These are phyloP conservation scores for Wickerhamomyces strasburgensis DNA, from an alignment of 805 yeast genomes.

Conservation along the genomic window DNA sequence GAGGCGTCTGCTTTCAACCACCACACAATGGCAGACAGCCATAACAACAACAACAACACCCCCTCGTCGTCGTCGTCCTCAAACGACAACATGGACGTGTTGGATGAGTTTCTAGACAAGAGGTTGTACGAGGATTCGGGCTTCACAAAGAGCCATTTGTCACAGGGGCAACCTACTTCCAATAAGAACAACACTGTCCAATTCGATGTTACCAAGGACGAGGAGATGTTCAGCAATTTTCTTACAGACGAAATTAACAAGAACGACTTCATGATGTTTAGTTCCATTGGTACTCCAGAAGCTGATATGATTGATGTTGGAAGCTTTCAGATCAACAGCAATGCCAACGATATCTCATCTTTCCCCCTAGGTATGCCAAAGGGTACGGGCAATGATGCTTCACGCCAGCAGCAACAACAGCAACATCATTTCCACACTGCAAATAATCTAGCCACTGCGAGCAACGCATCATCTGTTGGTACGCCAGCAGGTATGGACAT, in stretches of 20 bases:
- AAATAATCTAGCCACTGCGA: not conserved
- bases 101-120: conserved; percentile 40
- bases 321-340: conserved; percentile 1
- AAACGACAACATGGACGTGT: conserved; percentile 32
- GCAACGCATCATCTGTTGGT: conserved; percentile 1
- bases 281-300: conserved; percentile 5
- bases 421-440: not conserved
- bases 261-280: conserved; percentile 19
- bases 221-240: conserved; percentile 22
- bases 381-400: too few species aligned
- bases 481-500: conserved; percentile 1
- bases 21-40: too few species aligned
- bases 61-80: too few species aligned
- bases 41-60: too few species aligned
- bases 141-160: conserved; percentile 11
- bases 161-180: not conserved
- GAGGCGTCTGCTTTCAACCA: conserved; percentile 16
- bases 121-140: conserved; percentile 21
- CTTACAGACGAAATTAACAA: conserved; percentile 23
- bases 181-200: conserved; percentile 3
- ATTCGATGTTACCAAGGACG: conserved; percentile 11
- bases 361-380: too few species aligned
- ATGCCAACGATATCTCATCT: not conserved
- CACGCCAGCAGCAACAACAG: not conserved
- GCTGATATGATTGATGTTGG: conserved; percentile 6